These are phyloP conservation scores for Aspergillus niger DNA, from an alignment of 2,329 filamentous ascomycete genomes.

Conservation along the genomic window DNA sequence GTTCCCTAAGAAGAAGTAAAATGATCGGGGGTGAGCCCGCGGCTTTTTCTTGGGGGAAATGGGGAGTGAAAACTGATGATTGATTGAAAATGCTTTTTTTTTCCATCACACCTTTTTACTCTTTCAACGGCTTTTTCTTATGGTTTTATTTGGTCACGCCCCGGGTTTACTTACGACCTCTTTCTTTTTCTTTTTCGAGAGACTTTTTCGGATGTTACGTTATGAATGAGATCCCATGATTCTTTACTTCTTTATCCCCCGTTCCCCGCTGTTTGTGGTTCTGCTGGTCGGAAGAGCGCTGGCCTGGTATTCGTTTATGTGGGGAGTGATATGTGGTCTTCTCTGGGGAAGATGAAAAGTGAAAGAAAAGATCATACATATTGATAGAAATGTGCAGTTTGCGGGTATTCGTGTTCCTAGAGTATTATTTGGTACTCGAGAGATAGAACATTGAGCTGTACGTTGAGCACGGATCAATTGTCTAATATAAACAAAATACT, in stretches of 20 bases:
- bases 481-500: background rate
- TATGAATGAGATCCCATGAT: conserved; percentile 21
- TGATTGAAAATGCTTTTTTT: conserved; percentile 3
- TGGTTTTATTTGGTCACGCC: conserved; percentile 29
- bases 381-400: conserved; percentile 1
- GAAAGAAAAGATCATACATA: background rate
- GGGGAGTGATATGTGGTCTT: conserved; percentile 8
- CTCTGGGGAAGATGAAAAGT: background rate
- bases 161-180: conserved; percentile 19
- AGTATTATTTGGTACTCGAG: background rate
- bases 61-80: conserved; percentile 7
- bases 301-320: conserved; percentile 27
- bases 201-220: conserved; percentile 22
- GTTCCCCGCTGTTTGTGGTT: conserved; percentile 20
- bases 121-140: conserved; percentile 18
- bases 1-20: conserved; percentile 73
- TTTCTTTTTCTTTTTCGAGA: conserved; percentile 13
- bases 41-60: conserved; percentile 26
- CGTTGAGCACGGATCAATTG: background rate
- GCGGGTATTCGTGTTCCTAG: background rate
- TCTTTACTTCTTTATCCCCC: conserved; percentile 7
- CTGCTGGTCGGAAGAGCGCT: conserved; percentile 38
- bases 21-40: conserved; percentile 29
- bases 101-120: background rate
- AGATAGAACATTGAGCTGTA: conserved; percentile 6